These are phyloP conservation scores for Fusarium piperis DNA, from an alignment of 2,329 filamentous ascomycete genomes.

Conservation along the genomic window DNA sequence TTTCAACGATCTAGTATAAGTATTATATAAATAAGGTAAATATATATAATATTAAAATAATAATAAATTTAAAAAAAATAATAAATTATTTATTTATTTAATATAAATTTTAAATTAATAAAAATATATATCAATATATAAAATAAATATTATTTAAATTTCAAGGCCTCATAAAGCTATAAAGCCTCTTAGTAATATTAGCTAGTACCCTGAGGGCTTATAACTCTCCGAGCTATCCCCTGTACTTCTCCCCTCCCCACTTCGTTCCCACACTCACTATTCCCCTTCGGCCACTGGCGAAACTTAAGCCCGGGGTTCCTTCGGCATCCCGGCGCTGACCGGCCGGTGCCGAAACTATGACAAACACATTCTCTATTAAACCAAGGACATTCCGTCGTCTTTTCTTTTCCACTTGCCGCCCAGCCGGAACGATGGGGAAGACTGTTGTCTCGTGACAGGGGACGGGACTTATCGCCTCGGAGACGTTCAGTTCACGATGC, in stretches of 20 bases:
- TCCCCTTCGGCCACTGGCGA: slow-evolving; percentile 14
- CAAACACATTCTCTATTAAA: slow-evolving; percentile 4
- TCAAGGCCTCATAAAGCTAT: too few species aligned
- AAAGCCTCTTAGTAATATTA: too few species aligned
- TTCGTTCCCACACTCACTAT: background rate
- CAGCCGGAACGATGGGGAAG: background rate
- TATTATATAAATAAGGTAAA: too few species aligned
- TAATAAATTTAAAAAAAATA: too few species aligned
- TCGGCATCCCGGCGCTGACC: slow-evolving; percentile 14
- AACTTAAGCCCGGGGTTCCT: slow-evolving; percentile 15
- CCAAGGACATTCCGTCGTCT: background rate
- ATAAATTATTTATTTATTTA: too few species aligned
- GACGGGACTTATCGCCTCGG: background rate
- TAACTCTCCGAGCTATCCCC: background rate
- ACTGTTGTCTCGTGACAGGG: background rate
- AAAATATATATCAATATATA: too few species aligned
- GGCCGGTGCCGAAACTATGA: slow-evolving; percentile 4
- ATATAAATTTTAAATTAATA: too few species aligned
- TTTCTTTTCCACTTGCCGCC: background rate
- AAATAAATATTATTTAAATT: too few species aligned
- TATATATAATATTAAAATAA: too few species aligned
- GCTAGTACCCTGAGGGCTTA: background rate
- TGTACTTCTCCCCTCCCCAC: background rate
- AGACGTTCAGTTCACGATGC: background rate
- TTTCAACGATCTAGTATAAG: too few species aligned